These are phyloP conservation scores for Spathaspora sp. DNA, from an alignment of 1,139 yeast genomes.

Conservation along the genomic window DNA sequence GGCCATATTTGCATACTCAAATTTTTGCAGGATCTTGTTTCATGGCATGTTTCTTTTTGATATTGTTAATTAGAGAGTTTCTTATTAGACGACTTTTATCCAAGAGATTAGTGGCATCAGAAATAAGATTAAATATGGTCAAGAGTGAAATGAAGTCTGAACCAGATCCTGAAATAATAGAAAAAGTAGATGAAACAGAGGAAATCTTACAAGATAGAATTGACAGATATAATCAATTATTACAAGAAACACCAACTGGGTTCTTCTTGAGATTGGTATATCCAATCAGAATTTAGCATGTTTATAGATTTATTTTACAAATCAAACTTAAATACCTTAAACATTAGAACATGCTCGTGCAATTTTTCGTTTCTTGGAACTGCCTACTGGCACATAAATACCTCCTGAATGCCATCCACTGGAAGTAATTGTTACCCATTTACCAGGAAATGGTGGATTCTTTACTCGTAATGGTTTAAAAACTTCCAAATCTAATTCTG, in stretches of 20 bases:
- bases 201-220: constrained; percentile 19
- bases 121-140: constrained; percentile 7
- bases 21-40: constrained; percentile 56
- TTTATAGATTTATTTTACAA: too few species aligned
- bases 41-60: constrained; percentile 27
- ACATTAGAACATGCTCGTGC: too few species aligned
- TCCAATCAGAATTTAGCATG: constrained; percentile 23
- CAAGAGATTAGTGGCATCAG: constrained; percentile 14
- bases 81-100: constrained; percentile 21
- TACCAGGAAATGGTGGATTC: constrained; percentile 31
- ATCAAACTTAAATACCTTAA: too few species aligned
- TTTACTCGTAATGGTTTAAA: constrained; percentile 43
- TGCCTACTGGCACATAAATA: constrained; percentile 21
- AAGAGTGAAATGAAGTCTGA: constrained; percentile 10
- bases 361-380: too few species aligned
- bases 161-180: background rate
- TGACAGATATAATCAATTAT: constrained; percentile 19
- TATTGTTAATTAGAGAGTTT: constrained; percentile 34
- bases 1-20: constrained; percentile 60
- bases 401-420: constrained; percentile 86
- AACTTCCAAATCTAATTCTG: constrained; percentile 42
- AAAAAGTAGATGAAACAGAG: constrained; percentile 12
- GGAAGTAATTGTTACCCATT: constrained; percentile 56
- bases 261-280: constrained; percentile 23
- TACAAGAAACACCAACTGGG: constrained; percentile 10